These are phyloP conservation scores for Podaxis pistillaris DNA, from an alignment of 768 basidiomycete genomes.

Conservation along the genomic window DNA sequence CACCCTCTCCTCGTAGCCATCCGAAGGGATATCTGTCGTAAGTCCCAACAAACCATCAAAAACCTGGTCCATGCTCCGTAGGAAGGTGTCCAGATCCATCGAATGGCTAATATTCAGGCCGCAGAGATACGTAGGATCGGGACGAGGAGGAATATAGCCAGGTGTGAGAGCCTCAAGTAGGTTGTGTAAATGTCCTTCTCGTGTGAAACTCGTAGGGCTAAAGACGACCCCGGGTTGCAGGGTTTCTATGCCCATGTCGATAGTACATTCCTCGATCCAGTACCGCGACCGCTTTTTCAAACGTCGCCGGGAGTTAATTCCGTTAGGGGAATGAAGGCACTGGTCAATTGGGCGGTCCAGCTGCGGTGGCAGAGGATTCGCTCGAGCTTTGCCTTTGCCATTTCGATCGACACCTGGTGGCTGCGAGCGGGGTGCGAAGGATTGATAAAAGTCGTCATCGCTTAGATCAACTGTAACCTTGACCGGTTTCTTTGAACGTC, in stretches of 20 bases:
- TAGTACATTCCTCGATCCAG: not conserved
- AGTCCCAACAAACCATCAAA: constrained; percentile 11
- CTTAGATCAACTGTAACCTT: constrained; percentile 9
- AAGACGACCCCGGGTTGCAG: constrained; percentile 1
- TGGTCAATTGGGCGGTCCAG: not conserved
- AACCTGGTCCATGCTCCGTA: not conserved
- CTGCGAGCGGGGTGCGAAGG: constrained; percentile 1
- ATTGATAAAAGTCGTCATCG: constrained; percentile 12
- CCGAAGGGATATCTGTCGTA: constrained; percentile 8
- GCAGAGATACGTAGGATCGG: constrained; percentile 9
- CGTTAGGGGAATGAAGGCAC: not conserved
- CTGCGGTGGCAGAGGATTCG: not conserved
- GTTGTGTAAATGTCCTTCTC: constrained; percentile 6
- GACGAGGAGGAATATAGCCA: not conserved
- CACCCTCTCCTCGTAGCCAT: constrained; percentile 10
- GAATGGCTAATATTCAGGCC: not conserved
- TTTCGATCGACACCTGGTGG: not conserved
- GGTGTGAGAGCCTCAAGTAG: constrained; percentile 1
- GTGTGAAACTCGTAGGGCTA: not conserved
- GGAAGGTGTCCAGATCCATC: constrained; percentile 1
- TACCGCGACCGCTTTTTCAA: not conserved
- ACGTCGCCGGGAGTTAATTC: not conserved
- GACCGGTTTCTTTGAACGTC: constrained; percentile 3
- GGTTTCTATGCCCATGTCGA: constrained; percentile 10
- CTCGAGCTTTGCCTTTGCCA: not conserved